Base-by-base conservation (phyloP, 2,329 filamentous ascomycete genomes). In the Venturia oleaginea region DNA sequence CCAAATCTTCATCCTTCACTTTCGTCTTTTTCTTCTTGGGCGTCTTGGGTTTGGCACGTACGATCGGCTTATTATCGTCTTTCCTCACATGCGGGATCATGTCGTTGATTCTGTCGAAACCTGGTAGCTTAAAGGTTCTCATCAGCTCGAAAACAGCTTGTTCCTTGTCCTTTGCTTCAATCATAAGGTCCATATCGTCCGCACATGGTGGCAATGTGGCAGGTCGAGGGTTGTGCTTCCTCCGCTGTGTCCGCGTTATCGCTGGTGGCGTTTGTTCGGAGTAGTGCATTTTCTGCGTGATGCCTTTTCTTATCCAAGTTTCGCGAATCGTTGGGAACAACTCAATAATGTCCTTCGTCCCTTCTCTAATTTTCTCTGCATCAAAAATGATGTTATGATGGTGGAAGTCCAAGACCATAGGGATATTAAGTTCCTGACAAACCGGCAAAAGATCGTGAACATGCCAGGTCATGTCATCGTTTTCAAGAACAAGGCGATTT, bases 101-200 rank as follows among this genome's bases (percentile, higher is more conserved):
- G 64, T 95, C 86, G 68, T 88, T 89, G 72, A 95, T 86, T 0
- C 76, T 82, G 24, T 94, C 81, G 76, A 86, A 90, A 0, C 92
- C 92, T 0, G 92, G 90, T 0, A 97, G 80, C 70, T 88, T 92
- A 74, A 92, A 96, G 0, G 82, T 92, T 27, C 89, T 84, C 92
- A 97, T 97, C 22, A 97, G 81, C 68, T 96, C 91, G 70, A 97
- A 96, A 0, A 97, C 91, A 0, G 93, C 92, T 75, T 97, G 93
- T 73, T 97, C 93, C 76, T 97, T 97, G 72, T 97, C 93, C 74
- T 97, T 97, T 59, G 93, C 93, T 77, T 97, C 93, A 66, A 97
- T 97, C 93, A 97, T 97, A n/a, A 97, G 80, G 72, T 97, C 93
- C 88, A 95, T 94, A 38, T 89, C 86, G 0, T 84, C 79, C 4